Base-by-base conservation (phyloP, 2,329 filamentous ascomycete species). In the Penicillium sp. region DNA sequence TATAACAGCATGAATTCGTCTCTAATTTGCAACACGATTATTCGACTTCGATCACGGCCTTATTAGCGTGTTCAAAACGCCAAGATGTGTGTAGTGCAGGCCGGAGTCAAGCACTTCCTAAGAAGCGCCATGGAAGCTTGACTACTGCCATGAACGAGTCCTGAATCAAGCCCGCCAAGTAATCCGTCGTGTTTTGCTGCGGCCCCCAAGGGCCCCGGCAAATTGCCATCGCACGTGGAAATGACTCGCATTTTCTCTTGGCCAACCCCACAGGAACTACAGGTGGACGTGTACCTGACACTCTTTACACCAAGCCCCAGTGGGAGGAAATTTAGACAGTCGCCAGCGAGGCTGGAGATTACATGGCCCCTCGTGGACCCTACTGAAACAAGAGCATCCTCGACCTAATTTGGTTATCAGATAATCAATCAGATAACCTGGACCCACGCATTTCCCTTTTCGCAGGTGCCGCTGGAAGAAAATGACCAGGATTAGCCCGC, bases 401-500 rank as follows among this genome's bases (percentile, higher is more conserved):
- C 26, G 21, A 51, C 21, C 30, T 51, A 30, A 50, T 52, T 48
- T 31, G 56, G 31, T 58, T 51, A 53, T 60, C 57, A 54, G 50
- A 49, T 60, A 48, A 60, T 60, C 58, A 41, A 60, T 60, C 50
- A 60, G 58, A 60, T 60, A 54, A 60, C 4, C n/a, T 31, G 50
- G 44, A 48, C 50, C 50, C 29, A 54, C 56, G 5, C 35, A 41
- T 41, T 41, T 41, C 35, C 35, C 5, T 15, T 13, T 15, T 23
- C 8, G n/a, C 46, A 48, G 46, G 46, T 48, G 46, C 21, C 35
- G 35, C 35, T 15, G 13, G 35, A 15, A 11, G 11, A 26, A 41
- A 15, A 15, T 13, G 35, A 15, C 9, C 15, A 15, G 35, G 13
- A 9, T 41, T 41, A 15, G 35, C 35, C 19, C 26, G 23, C 46